Base-by-base conservation (phyloP, 164 flowering plant genomes). In the Hamamelis virginiana region DNA sequence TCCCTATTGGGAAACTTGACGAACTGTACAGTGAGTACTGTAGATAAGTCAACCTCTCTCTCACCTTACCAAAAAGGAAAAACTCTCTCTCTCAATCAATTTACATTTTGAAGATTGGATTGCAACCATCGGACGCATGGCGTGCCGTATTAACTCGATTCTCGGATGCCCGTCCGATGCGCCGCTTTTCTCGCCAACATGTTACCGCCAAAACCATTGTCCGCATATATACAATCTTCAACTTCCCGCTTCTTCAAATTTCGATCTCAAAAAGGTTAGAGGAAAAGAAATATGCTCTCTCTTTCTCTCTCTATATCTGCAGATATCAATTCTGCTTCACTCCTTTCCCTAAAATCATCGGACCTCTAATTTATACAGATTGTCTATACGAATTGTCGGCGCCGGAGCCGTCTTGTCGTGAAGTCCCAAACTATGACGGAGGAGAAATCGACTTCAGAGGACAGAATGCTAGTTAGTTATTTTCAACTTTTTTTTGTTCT, bases 381-480 rank as follows among this genome's bases (percentile, higher is more conserved):
- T 47, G 51, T 76, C 52, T 66, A 5, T 64, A 63, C 78, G 58
- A 62, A 64, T 50, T 56, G 52, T 63, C 74, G 55, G 64, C 74
- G 74, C 38, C 72, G 74, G 3, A 47, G 75, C 61, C 23, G 52
- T 27, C 48, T 62, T 16, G 52, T 74, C 10, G 82, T 77, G 48
- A 83, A 63, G 63, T 72, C 84, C 58, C 83, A 73, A 23, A 76
- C 74, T 72, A 77, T 83, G 61, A 75, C 73, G 26, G 87, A 82
- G 74, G 80, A 74, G 55, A 75, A 64, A 26, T 26, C 83, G 0
- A 13, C 67, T 55, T 48, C 82, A 0, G 83, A 73, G 18, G 80
- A 85, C 15, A 72, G 80, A 77, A 84, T 87, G 91, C 85, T 87
- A 57, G 91, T 87, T 13, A 28, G 80, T 68, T 61, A 5, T 43